Evolutionary conservation across 225 moss, liverwort and hornwort genomes (phyloP), one percentile per base, ranked within the genome.

Genomic region (Sphagnum contortum): DNA sequence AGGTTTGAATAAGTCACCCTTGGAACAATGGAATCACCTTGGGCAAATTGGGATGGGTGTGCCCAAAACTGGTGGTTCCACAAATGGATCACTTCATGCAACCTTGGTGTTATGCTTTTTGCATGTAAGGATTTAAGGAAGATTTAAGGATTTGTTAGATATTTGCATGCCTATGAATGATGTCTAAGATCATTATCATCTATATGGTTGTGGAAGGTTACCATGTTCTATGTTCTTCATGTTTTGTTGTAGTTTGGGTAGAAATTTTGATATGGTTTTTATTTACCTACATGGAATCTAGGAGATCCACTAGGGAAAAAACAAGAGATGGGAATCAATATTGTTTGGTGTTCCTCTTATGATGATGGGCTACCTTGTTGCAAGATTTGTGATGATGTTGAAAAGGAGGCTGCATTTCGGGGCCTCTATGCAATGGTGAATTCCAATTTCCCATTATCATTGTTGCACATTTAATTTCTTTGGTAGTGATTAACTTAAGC

Each of bases 1-100:
- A 91, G 91, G 92, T 76, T 84, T 92, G 45, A 95, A 92, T 82
- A 95, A 92, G 78, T 95, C 95, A 60, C 82, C 92, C 47, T 66
- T 95, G 88, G 82, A 95, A 95, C 81, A 95, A 92, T 77, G 95
- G 92, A 62, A 95, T 95, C 75, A 95, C 95, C 49, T 76, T 95
- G 81, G 91, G 95, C 77, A 87, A 92, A 79, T 72, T 92, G 68
- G 95, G 95, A 71, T 95, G 95, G 95, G 95, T 95, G 73, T 95
- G 92, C 70, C 91, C 91, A 70, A 91, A 95, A 70, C 88, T 95
- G 68, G 95, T 95, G 69, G 95, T 92, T 86, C 95, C 95, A 47
- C 89, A 89, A 57, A 92, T 92, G 92, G 95, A 95, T 74, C 95
- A 95, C 81, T 95, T 95, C 70, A 92, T 95, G 85, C 83, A 86